Base-by-base conservation (phyloP, 2,329 filamentous ascomycete genomes). In the Epichloe sylvatica region DNA sequence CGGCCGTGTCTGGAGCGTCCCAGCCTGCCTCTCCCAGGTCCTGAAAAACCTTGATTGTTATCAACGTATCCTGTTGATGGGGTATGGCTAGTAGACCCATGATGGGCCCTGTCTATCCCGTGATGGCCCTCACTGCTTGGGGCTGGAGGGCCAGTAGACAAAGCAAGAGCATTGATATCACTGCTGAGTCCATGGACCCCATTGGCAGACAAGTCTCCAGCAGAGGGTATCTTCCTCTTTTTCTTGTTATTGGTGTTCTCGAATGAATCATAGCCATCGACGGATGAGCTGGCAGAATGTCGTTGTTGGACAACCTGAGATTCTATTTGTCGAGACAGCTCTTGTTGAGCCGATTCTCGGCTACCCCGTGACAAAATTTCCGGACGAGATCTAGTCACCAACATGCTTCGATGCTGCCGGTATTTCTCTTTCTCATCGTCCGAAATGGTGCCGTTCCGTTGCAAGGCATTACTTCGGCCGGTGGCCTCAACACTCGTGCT, bases 191-290 rank as follows among this genome's bases (percentile, higher is more conserved):
- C 56, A 52, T 76, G 73, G 6, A 63, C 60, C 3, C 67, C 66
- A 46, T 68, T 70, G 19, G 74, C 57, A 3, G 66, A 77, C 13
- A 81, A 73, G 59, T 86, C 85, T 17, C 86, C 85, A 9, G 87
- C 88, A 0, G 89, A 89, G 0, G 92, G 92, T 37, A 98, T 97
- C 69, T 98, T 98, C 57, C 92, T 80, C 68, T 98, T 97, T 73
- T 97, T 98, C 69, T 98, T 98, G 64, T 98, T 98, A 66, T 95
- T 97, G 36, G 88, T 94, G 60, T 97, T 97, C 67, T 98, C 92
- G 60, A 96, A 94, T 6, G 88, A 92, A 65, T 98, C 92, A 64
- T 97, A 97, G 13, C 90, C 89, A 64, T 97, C 91, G 11, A 79
- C 71, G 3, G 83, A 84, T 4, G 83, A 84, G 5, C 78, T 75